Evolutionary conservation across 306 rosid species (phyloP), one percentile per base, ranked within the genome.

Genomic region (Begonia masoniana): DNA sequence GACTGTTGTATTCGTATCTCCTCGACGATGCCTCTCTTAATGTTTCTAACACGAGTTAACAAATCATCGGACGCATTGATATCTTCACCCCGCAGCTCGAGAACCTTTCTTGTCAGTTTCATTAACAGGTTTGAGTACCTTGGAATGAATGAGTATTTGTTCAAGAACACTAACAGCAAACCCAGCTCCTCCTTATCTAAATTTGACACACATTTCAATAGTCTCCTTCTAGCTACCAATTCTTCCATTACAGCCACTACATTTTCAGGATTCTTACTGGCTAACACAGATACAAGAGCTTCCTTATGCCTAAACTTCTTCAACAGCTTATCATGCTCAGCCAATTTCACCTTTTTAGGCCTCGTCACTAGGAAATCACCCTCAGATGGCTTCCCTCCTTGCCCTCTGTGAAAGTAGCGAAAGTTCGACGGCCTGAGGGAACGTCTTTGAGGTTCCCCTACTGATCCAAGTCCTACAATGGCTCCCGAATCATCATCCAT

Each of bases 241-340:
- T 89, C 97, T 69, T 89, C 97, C 84, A 80, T 82, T 55, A 85
- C 85, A 7, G 97, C 97, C 59, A 85, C 59, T 45, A 77, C 91
- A 71, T 80, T 67, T 43, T 77, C 97, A 0, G 79, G 89, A 67
- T 82, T 78, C 62, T 73, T 85, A 39, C 74, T 47, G 7, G 72
- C 70, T 67, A 89, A 68, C 43, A 80, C 94, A 0, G 74, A 89
- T 36, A 82, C 82, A 41, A 89, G 17, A 49, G 95, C 99, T 21
- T 79, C 95, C 63, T 71, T 78, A 16, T 91, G 99, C 77, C 82
- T 77, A 66, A 91, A 91, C 76, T 83, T 81, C 50, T 83, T 83
- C 86, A 86, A 64, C 57, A 83, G 76, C 73, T 66, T 83, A 59
- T 91, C 99, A 21, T 81, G 88, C 65, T 74, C 71, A 0, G 78